Base-by-base conservation (phyloP, 208 protist genomes). In the Acanthamoeba castellanii region DNA sequence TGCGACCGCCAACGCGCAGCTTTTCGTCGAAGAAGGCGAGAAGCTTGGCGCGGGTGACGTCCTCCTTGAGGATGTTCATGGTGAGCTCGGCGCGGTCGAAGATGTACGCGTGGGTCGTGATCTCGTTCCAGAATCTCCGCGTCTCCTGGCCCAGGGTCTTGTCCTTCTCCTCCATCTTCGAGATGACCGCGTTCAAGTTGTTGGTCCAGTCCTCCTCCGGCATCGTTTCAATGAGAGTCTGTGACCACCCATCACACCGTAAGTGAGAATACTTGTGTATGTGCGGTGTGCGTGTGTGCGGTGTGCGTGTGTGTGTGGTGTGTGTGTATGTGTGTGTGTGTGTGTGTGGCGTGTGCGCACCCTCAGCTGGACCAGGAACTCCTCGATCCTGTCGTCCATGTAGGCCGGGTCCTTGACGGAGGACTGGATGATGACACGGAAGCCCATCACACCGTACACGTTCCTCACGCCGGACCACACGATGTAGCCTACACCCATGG, bases 391-490 rank as follows among this genome's bases (percentile, higher is more conserved):
- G 25, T 52, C 92, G 64, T 94, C 78, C n/a, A 94, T 13, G 92
- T 94, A 88, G 47, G 68, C 52, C 22, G 92, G 92, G 45, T 94
- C 92, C 74, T 94, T 84, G 32, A 47, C 22, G 16, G 92, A 89
- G 4, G 92, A 94, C 59, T 94, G 92, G 25, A 94, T 94, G 92
- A 94, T 85, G 92, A 94, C 91, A 25, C 78, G 78, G 92, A 94
- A 90, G 61, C 76, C 92, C 32, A 45, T 57, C n/a, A 94, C 92
- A 14, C 92, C 92, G 57, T 90, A 94, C 27, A 90, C 92, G 32
- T 74, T 89, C 32, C 92, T 30, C 76, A 72, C 70, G 6, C 92
- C 92, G 32, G 45, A 66, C 92, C 92, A 94, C 34, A 94, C 92
- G 4, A 94, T 84, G 9, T 94, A 94, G 18, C 92, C 92, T 94